Evolutionary conservation across 116 monocot species (phyloP).

Genomic region (Phalaenopsis hybrid): DNA sequence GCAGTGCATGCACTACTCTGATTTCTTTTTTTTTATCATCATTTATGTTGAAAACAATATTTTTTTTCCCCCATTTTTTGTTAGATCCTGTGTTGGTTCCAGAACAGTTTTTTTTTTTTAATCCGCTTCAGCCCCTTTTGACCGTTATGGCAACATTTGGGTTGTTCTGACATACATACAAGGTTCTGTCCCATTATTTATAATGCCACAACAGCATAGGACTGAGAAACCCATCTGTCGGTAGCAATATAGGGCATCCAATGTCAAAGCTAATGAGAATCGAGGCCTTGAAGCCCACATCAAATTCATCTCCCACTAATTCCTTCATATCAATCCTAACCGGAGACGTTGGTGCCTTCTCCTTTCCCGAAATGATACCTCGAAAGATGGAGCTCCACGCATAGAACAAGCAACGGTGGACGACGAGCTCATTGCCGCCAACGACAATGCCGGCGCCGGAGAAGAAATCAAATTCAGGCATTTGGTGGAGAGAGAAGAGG

Average conservation of each 20-base stretch:
- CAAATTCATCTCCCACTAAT: slow-evolving; percentile 20
- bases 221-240: too few species aligned
- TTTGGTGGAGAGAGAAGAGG: not conserved
- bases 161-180: not conserved
- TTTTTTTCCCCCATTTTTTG: not conserved
- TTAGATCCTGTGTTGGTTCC: not conserved
- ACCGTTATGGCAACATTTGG: not conserved
- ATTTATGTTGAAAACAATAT: not conserved
- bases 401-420: not conserved
- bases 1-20: not conserved
- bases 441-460: not conserved
- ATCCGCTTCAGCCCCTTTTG: not conserved
- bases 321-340: slow-evolving; percentile 29
- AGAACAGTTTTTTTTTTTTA: not conserved
- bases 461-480: not conserved
- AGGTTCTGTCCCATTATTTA: not conserved
- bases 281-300: slow-evolving; percentile 44
- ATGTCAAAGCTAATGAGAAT: slow-evolving; percentile 9
- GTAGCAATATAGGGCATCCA: too few species aligned
- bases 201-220: too few species aligned
- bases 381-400: not conserved
- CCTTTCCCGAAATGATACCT: slow-evolving; percentile 21
- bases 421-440: not conserved
- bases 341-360: not conserved
- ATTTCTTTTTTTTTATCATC: not conserved